Base-by-base conservation (phyloP, 148 eudicot genomes). In the Rhododendron mucronatum region DNA sequence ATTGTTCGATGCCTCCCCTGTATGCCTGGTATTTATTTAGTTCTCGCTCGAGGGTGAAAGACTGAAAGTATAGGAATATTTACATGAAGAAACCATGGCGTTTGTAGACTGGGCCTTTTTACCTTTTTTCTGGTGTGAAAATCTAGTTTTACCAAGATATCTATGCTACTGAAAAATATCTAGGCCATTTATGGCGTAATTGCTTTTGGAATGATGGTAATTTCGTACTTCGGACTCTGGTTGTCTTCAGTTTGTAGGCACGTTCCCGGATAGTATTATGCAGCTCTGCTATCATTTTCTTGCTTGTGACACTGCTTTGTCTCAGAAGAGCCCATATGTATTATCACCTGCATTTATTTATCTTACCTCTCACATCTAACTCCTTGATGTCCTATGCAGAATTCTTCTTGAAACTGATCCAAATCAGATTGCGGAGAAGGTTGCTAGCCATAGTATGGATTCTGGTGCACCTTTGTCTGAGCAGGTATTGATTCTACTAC, bases 351-450 rank as follows among this genome's bases (percentile, higher is more conserved):
- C 23, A 80, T 7, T 53, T 81, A 69, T n/a, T 44, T 35, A 12
- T 71, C 21, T 45, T 26, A 23, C 33, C 8, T 16, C 80, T 75
- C 28, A 21, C 73, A 63, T 65, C 73, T 65, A n/a, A 87, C 12
- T 73, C 33, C 59, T 80, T 5, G 12, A 65, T 65, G 73, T 65
- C 73, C 73, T 65, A 21, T 87, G 81, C 89, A 94, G 96, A 77
- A 94, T 94, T 73, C 69, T 94, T 86, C 94, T 94, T 67, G 94
- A 92, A 89, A 94, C 94, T 14, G 96, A 94, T 88, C 91, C 90
- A 59, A 88, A 61, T 85, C 89, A 84, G 30, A 94, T 94, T 74
- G 93, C 91, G 9, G 92, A 88, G 74, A 94, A 94, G 88, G 94
- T 92, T 78, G 89, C 94, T 45, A 89, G 86, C 79, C 82, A 89